phyloP scores from a whole-genome alignment of 73 alveolate genomes.

The Stentor roeselii region DNA sequence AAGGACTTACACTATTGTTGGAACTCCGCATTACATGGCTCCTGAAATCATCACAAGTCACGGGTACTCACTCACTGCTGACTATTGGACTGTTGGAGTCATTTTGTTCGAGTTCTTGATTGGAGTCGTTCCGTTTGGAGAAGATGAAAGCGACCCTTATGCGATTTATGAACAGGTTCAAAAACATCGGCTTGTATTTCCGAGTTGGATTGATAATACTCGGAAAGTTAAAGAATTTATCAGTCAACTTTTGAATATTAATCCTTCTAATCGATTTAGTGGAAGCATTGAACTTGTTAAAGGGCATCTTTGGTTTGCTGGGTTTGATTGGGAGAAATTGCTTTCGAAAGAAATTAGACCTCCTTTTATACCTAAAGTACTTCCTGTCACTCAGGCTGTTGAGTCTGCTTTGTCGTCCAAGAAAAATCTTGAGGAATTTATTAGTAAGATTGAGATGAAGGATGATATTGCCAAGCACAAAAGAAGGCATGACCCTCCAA shows the following conservation, averaged over 20 bases:
- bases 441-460: background rate
- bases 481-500: background rate
- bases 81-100: slow-evolving; percentile 59
- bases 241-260: background rate
- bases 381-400: background rate
- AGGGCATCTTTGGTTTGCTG: slow-evolving; percentile 17
- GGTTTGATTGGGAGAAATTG: slow-evolving; percentile 21
- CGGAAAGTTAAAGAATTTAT: background rate
- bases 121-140: slow-evolving; percentile 64
- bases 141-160: slow-evolving; percentile 56
- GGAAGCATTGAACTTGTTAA: slow-evolving; percentile 8
- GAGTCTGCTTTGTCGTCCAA: background rate
- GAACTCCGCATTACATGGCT: slow-evolving; percentile 71
- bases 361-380: slow-evolving; percentile 6
- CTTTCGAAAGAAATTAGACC: background rate
- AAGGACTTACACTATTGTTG: slow-evolving; percentile 52
- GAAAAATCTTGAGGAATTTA: background rate
- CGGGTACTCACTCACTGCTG: slow-evolving; percentile 48
- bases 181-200: background rate
- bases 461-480: background rate
- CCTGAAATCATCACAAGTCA: slow-evolving; percentile 65
- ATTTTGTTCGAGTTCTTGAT: slow-evolving; percentile 53
- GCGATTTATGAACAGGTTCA: slow-evolving; percentile 32
- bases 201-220: background rate
- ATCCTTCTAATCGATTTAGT: background rate